Evolutionary conservation across 768 basidiomycete species (phyloP), one percentile per base, ranked within the genome.

Genomic region (Strobilomyces dryophilus): DNA sequence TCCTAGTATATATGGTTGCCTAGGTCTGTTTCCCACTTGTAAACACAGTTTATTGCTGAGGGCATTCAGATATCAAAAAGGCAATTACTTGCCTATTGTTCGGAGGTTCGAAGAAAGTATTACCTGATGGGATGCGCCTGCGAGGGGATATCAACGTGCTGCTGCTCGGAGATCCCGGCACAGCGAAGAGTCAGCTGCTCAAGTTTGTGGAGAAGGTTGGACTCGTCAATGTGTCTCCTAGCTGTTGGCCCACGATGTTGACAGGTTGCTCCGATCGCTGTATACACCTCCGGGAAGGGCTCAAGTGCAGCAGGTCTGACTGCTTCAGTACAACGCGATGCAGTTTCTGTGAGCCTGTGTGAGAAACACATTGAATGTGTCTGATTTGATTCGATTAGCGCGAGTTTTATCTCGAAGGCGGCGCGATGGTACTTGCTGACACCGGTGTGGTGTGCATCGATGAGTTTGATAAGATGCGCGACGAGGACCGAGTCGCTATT

Each of bases 401-500:
- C 42, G 97, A 99, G 69, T 98, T 99, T 71, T 98, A 97, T 72
- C 81, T 99, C 7, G 97, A 99, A 76, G 97, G 97, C 8, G 97
- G 97, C 21, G 97, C 97, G 2, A 98, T 99, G 97, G 97, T 99
- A 7, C 82, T 98, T 35, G 97, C 97, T 1, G 97, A 99, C 67
- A 91, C 91, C 12, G 97, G 97, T 27, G 95, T 99, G 14, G 97
- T 98, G 36, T 98, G 97, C 65, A 99, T 99, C 65, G 97, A 99
- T 62, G 97, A 99, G 69, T 99, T 99, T 62, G 97, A 99, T 74
- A 99, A 99, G 76, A 99, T 99, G 97, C 79, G 95, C 36, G 97
- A 99, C 61, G 95, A 98, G 71, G 97, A 99, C 68, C 85, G 97
- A 51, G 97, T 98, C 5, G 97, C 97, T 0, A 98, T 98, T 54